Conservation (phyloP, 2,329 filamentous ascomycete genomes). For the Phoma sp. region DNA sequence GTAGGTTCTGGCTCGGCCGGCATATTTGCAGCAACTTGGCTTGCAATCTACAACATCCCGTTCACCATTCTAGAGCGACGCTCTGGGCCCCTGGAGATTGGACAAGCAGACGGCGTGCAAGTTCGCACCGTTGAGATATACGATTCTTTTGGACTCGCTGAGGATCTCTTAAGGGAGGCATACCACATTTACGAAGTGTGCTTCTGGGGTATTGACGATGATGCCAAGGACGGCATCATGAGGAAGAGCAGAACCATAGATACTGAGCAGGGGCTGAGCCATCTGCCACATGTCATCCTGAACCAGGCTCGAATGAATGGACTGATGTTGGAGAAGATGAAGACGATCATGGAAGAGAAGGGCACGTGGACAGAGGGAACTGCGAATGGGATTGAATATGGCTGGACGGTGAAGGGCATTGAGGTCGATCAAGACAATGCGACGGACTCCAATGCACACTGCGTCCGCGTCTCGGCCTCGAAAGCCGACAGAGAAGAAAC, state of each 20-base stretch:
- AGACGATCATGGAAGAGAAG: conserved; percentile 38
- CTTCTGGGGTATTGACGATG: conserved; percentile 51
- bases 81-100: conserved; percentile 60
- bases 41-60: conserved; percentile 62
- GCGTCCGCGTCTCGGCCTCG: conserved; percentile 41
- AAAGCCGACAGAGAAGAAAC: conserved; percentile 38
- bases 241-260: conserved; percentile 57
- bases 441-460: conserved; percentile 38
- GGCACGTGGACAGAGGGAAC: conserved; percentile 32
- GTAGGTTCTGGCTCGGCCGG: conserved; percentile 68
- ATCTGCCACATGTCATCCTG: conserved; percentile 71
- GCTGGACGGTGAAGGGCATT: conserved; percentile 58
- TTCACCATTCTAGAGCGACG: conserved; percentile 66
- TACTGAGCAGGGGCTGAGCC: conserved; percentile 64
- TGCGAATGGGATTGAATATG: conserved; percentile 60
- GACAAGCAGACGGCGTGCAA: conserved; percentile 71
- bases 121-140: conserved; percentile 75
- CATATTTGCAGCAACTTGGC: conserved; percentile 66
- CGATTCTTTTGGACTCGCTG: conserved; percentile 71
- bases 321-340: conserved; percentile 62
- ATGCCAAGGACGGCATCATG: conserved; percentile 49
- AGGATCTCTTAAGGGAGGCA: conserved; percentile 67
- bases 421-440: conserved; percentile 55
- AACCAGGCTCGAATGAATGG: conserved; percentile 74
- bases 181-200: conserved; percentile 71